phyloP scores from a whole-genome alignment of 768 basidiomycete genomes.

The Trametes sanguinea region DNA sequence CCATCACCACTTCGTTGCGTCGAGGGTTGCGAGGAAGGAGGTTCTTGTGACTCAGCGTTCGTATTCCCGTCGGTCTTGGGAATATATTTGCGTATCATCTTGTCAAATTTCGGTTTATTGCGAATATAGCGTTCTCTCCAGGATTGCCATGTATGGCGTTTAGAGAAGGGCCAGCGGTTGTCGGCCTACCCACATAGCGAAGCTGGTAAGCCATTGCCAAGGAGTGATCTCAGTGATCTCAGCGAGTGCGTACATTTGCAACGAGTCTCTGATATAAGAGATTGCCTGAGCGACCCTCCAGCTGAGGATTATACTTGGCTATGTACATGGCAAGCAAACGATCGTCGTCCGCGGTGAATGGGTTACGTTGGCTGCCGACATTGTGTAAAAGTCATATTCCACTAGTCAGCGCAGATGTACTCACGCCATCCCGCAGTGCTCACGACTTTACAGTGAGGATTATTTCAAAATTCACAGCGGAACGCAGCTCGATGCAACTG shows the following conservation, averaged over 20 bases:
- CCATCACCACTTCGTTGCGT: background rate
- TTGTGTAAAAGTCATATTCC: background rate
- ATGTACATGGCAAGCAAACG: conserved; percentile 25
- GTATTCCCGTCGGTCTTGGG: background rate
- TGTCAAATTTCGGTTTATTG: conserved; percentile 23
- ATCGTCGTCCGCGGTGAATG: conserved; percentile 24
- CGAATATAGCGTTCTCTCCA: conserved; percentile 33
- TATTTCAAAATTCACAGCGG: too few relatives aligned
- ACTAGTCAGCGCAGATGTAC: background rate
- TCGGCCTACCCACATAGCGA: background rate
- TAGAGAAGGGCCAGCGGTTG: conserved; percentile 24
- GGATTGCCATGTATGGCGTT: conserved; percentile 30
- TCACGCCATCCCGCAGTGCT: background rate
- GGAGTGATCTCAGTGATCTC: background rate
- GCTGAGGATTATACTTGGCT: conserved; percentile 26
- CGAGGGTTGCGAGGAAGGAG: background rate
- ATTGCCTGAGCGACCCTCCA: conserved; percentile 23
- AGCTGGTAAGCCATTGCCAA: background rate
- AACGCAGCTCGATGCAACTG: too few relatives aligned
- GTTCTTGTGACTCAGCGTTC: background rate
- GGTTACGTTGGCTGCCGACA: background rate
- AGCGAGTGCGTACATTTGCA: conserved; percentile 23
- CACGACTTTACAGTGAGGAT: too few relatives aligned
- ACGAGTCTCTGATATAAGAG: conserved; percentile 25
- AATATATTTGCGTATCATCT: conserved; percentile 14